Conservation (phyloP, 1,284 basidiomycete species). For the Rhodotorula glutinis region DNA sequence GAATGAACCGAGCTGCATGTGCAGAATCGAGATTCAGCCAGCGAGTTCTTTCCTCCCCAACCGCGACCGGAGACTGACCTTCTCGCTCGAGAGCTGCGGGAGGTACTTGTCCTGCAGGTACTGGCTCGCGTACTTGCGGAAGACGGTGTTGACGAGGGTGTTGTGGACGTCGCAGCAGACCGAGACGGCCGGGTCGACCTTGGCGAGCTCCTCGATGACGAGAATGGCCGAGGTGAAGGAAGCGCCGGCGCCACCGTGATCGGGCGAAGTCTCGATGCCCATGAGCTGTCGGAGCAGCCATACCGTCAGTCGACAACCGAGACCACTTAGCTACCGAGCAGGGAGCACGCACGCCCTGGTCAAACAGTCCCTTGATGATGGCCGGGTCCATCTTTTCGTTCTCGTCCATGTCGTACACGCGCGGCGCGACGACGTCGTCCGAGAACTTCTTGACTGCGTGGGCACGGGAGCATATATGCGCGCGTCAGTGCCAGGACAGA, state of each 20-base stretch:
- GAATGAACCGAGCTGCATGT: slow-evolving; percentile 81
- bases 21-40: no score
- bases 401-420: slow-evolving; percentile 96
- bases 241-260: slow-evolving; percentile 80
- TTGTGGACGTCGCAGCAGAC: slow-evolving; percentile 98
- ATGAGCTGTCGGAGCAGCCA: no score
- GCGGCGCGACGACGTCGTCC: slow-evolving; percentile 80
- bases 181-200: slow-evolving; percentile 92
- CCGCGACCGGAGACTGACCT: slow-evolving; percentile 53
- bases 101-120: slow-evolving; percentile 87
- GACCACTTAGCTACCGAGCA: no score
- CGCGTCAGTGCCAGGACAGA: not conserved
- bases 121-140: slow-evolving; percentile 80
- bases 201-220: slow-evolving; percentile 94
- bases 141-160: slow-evolving; percentile 89
- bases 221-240: slow-evolving; percentile 96
- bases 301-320: no score
- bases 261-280: slow-evolving; percentile 88
- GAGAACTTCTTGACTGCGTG: slow-evolving; percentile 79
- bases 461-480: no score
- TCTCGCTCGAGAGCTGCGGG: slow-evolving; percentile 72
- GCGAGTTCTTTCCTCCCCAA: no score
- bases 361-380: slow-evolving; percentile 85
- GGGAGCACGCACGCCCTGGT: slow-evolving; percentile 76
- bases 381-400: slow-evolving; percentile 88